phyloP scores from a whole-genome alignment of 192 early-diverging fungal genomes.

The Coemansia erecta region DNA sequence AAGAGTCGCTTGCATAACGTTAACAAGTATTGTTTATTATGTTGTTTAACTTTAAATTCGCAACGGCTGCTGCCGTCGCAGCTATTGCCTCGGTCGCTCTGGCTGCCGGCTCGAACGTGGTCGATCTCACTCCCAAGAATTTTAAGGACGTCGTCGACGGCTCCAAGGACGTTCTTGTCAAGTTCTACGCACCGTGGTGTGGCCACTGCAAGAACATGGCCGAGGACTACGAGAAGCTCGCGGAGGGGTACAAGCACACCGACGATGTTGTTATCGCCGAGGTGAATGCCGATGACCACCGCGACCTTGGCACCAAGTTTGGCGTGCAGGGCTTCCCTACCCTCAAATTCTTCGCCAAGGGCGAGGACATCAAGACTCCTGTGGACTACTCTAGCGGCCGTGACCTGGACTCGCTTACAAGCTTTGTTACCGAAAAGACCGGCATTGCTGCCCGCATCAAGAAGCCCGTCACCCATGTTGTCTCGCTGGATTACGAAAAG shows the following conservation, averaged over 20 bases:
- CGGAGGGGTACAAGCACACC: slow-evolving; percentile 67
- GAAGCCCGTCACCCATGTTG: slow-evolving; percentile 65
- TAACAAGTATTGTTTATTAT: slow-evolving; percentile 10
- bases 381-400: slow-evolving; percentile 84
- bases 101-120: slow-evolving; percentile 30
- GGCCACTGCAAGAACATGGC: slow-evolving; percentile 80
- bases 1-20: not conserved
- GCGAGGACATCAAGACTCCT: slow-evolving; percentile 60
- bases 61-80: slow-evolving; percentile 26
- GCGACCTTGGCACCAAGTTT: slow-evolving; percentile 74
- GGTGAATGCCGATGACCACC: slow-evolving; percentile 83
- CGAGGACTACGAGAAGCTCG: slow-evolving; percentile 77
- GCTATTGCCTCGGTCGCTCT: slow-evolving; percentile 34
- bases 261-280: slow-evolving; percentile 88
- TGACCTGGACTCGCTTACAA: slow-evolving; percentile 71
- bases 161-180: slow-evolving; percentile 71
- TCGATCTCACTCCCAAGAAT: slow-evolving; percentile 50
- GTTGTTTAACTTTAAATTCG: slow-evolving; percentile 40
- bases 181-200: slow-evolving; percentile 91
- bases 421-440: slow-evolving; percentile 81
- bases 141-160: slow-evolving; percentile 63
- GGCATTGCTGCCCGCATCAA: slow-evolving; percentile 68
- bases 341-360: slow-evolving; percentile 92
- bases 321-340: slow-evolving; percentile 85
- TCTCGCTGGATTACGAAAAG: slow-evolving; percentile 63